Evolutionary conservation across 2,329 filamentous ascomycete genomes (phyloP), one percentile per base, ranked within the genome.

Genomic region (Fusarium setosum): DNA sequence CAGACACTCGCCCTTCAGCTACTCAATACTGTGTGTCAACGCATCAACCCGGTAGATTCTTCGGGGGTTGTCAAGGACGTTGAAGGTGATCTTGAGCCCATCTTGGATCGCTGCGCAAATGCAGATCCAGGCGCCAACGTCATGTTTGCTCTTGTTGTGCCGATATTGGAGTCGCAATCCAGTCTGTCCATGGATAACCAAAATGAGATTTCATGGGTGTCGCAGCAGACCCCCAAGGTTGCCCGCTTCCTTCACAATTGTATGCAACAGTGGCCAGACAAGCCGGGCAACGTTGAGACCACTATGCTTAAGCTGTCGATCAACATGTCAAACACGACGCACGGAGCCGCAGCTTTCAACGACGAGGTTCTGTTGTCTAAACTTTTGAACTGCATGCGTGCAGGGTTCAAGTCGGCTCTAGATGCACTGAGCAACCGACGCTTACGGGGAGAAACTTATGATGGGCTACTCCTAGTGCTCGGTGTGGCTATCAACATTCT

Each of bases 401-500:
- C 76, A 4, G 82, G 83, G 3, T 87, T 90, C 61, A 72, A 75
- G 6, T 74, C 77, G 17, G 79, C 88, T 8, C 77, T 84, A 34
- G 74, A 79, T 3, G 82, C 83, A 7, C 77, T 87, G 56, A 78
- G 79, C 6, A 81, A 80, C 42, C 82, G 83, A 24, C 78, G 81
- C n/a, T 82, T 87, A 52, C 75, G 82, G 11, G 77, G 80, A 3
- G 80, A 81, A 20, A 78, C 83, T 2, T 80, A 94, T 52, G 91
- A 97, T 67, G 85, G 88, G 47, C 83, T 97, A 13, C 86, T 97
- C 47, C 83, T 97, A 38, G 86, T 92, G 51, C 81, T 97, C 35
- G 94, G 93, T 1, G 88, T 93, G 20, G 86, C 95, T 77, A 97
- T 97, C 76, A 97, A 97, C 72, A 86, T 97, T 54, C 87, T 92